Base-by-base conservation (phyloP, 192 early-diverging fungal genomes). In the Cladochytrium replicatum region DNA sequence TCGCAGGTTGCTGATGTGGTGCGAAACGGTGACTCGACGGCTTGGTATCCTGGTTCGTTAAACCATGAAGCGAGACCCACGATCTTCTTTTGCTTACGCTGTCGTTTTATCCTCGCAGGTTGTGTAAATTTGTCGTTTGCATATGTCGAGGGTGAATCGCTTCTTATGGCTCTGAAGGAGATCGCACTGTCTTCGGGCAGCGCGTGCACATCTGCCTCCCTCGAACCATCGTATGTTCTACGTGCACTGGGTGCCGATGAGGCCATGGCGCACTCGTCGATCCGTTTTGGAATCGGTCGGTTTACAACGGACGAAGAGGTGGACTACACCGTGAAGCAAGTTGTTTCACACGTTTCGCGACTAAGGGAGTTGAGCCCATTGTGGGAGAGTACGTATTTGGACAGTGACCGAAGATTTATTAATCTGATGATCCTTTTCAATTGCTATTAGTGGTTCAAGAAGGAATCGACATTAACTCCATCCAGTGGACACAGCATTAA, bases 101-200 rank as follows among this genome's bases (percentile, higher is more conserved):
- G 5, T 29, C 48, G 3, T n/a, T n/a, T n/a, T n/a, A 15, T 37
- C 5, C 25, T 15, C n/a, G 2, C 30, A 71, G 85, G 91, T n/a
- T 97, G 94, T 60, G 88, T 97, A 44, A 97, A 97, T 57, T 72
- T 97, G 32, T 92, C 89, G 9, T 97, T 97, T 54, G 83, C 90
- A 2, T 97, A 90, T 64, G 86, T 97, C n/a, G 94, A 97, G 69
- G 94, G 94, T 38, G 94, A 97, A 67, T 93, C 90, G 6, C 73
- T 97, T 28, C 68, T 97, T 41, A 97, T 97, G 94, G 94, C 94
- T 0, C 75, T 97, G 4, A 97, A 97, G 61, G 92, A 97, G 43
- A 85, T 97, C 50, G 94, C 94, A 1, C 73, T 97, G 30, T 91
- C 88, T 3, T 94, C 91, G 19, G 94, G 94, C 8, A 85, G 82